Evolutionary conservation across 2,329 filamentous ascomycete genomes (phyloP).

Genomic region (Neopestalotiopsis sp.): DNA sequence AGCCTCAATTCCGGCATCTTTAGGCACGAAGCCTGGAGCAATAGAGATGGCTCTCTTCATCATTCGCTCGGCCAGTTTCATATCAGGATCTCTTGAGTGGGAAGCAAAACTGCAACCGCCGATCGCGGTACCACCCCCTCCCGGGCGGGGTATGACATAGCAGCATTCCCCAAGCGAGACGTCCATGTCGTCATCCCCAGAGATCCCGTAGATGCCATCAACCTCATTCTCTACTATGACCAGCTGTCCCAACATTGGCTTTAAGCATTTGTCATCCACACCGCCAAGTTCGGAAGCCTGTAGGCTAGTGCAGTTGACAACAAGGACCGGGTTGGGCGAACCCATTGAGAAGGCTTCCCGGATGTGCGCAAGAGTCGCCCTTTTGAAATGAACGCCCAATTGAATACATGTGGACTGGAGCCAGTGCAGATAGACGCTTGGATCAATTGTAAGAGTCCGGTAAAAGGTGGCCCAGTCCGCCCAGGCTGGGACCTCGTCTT

Average conservation of each 20-base stretch:
- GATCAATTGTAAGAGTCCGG: background rate
- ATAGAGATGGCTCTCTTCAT: background rate
- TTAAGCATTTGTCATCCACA: background rate
- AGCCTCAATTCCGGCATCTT: slow-evolving; percentile 5
- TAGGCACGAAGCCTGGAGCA: background rate
- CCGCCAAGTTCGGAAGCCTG: background rate
- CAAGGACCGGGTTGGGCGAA: background rate
- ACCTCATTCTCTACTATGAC: background rate
- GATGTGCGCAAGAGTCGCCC: background rate
- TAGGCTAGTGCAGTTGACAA: slow-evolving; percentile 2
- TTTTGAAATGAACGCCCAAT: background rate
- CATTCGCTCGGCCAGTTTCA: background rate
- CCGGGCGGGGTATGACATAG: background rate
- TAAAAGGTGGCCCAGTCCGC: background rate
- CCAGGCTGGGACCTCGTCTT: slow-evolving; percentile 1
- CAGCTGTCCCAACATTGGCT: background rate
- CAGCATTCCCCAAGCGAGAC: background rate
- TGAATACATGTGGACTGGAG: background rate
- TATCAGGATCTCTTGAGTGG: background rate
- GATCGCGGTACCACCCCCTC: background rate
- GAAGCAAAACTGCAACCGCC: background rate
- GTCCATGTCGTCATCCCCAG: slow-evolving; percentile 2
- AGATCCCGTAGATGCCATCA: background rate
- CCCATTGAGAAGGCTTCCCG: background rate
- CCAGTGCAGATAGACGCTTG: slow-evolving; percentile 3